phyloP scores from a whole-genome alignment of 352 stramenopile species.

The Globisporangium cylindrosporum region DNA sequence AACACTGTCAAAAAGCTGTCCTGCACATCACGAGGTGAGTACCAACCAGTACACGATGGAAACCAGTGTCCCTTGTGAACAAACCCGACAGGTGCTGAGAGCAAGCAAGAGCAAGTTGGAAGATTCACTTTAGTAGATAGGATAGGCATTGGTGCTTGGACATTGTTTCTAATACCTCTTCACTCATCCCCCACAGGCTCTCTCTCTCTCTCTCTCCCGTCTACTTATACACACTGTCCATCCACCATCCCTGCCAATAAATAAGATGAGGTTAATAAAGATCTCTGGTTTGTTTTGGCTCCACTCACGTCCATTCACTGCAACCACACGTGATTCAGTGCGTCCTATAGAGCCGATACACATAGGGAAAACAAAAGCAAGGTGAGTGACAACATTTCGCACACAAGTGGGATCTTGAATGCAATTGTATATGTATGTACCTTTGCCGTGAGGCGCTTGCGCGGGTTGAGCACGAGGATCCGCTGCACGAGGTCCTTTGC shows the following conservation, averaged over 20 bases:
- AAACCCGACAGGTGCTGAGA: background rate
- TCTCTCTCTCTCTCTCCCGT: background rate
- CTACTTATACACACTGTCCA: background rate
- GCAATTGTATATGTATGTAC: background rate
- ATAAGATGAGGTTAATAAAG: constrained; percentile 2
- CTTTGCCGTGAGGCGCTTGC: constrained; percentile 40
- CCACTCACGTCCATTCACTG: constrained; percentile 6
- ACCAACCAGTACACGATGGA: no score
- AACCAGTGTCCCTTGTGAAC: no score
- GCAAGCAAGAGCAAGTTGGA: background rate
- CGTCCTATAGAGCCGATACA: constrained; percentile 22
- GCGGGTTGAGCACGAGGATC: constrained; percentile 61
- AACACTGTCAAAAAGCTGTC: no score
- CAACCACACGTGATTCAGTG: constrained; percentile 54
- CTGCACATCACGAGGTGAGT: no score
- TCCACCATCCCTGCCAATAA: constrained; percentile 3
- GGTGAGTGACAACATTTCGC: background rate
- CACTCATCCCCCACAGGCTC: background rate
- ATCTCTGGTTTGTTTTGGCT: background rate
- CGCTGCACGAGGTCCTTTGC: constrained; percentile 59
- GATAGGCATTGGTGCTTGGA: background rate
- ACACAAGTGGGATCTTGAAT: background rate
- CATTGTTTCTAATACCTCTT: background rate
- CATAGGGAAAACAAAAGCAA: background rate
- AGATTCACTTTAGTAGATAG: background rate